Base-by-base conservation (phyloP, 139 green algal genomes). In the Chlamydomonas incerta region DNA sequence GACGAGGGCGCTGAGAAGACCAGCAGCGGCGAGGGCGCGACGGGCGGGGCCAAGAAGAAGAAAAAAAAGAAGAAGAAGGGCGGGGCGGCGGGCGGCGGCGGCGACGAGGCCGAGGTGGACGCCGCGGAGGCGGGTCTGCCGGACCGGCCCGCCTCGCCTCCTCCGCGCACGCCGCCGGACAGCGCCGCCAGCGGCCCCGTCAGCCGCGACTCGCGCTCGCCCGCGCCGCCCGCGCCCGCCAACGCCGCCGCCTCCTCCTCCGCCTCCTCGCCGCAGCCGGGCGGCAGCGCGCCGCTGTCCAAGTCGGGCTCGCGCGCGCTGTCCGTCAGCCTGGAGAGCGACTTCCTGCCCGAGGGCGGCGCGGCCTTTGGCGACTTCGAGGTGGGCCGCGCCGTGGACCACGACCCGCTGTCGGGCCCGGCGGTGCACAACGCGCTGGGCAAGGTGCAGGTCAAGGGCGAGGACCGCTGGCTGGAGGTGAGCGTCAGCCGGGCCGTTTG, bases 51-150 rank as follows among this genome's bases (percentile, higher is more conserved):
- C 0, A 52, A 52, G 18, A 92, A 90, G 86, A 93, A 91, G 66
- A 87, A 87, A 31, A 89, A 88, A 52, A 92, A 90, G 35, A 93
- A 90, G 46, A 91, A 88, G 72, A 92, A 90, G 76, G 90, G 90
- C 65, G 77, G 79, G 68, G 26, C 13, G 28, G 82, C 52, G 35
- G 66, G 55, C 13, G 87, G 66, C 3, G 67, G 55, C 33, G 52
- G 35, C 10, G 34, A 31, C 10, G 50, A 50, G n/a, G 74, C 58
- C 18, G 74, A 21, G 46, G 47, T 29, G 62, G 50, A 24, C 1
- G 29, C 37, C 17, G 33, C 11, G 52, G 31, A 62, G 57, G 75
- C 35, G 34, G 21, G 8, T 46, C 24, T 46, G 17, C 52, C 29
- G 35, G 31, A 28, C 5, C 31, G 47, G 9, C 26, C 80, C 0